Evolutionary conservation across 2,329 filamentous ascomycete species (phyloP).

Genomic region (Tolypocladium inflatum): DNA sequence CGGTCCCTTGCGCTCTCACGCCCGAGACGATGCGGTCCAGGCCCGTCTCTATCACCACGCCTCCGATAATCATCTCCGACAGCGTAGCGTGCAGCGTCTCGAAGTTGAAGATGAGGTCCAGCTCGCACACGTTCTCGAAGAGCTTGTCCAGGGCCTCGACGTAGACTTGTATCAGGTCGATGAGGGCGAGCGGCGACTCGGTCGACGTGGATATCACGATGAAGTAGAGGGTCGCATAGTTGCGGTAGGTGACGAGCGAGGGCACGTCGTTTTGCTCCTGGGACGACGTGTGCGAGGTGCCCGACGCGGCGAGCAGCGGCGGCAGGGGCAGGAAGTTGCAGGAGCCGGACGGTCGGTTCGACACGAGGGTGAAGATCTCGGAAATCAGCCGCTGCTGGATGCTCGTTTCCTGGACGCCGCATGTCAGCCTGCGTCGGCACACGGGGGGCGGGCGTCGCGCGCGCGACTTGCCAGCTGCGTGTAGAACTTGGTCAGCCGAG

Average conservation of each 20-base stretch:
- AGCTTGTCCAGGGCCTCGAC: slow-evolving; percentile 90
- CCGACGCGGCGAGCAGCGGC: slow-evolving; percentile 52
- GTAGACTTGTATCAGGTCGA: slow-evolving; percentile 96
- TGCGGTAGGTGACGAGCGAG: slow-evolving; percentile 91
- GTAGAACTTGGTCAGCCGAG: slow-evolving; percentile 96
- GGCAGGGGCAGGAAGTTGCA: slow-evolving; percentile 92
- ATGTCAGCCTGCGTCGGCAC: not conserved
- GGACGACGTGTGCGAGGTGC: slow-evolving; percentile 54
- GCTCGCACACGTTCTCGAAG: slow-evolving; percentile 97
- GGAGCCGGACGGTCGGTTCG: slow-evolving; percentile 79
- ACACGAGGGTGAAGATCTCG: slow-evolving; percentile 94
- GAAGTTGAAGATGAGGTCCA: slow-evolving; percentile 98
- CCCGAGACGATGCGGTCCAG: slow-evolving; percentile 81
- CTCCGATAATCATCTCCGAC: slow-evolving; percentile 90
- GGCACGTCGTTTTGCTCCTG: slow-evolving; percentile 78
- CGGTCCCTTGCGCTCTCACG: slow-evolving; percentile 66
- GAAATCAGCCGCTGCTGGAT: slow-evolving; percentile 95
- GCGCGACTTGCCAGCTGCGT: slow-evolving; percentile 66
- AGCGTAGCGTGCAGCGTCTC: slow-evolving; percentile 89
- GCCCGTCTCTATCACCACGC: slow-evolving; percentile 88
- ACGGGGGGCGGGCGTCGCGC: not conserved
- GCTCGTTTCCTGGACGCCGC: slow-evolving; percentile 66
- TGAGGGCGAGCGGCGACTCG: slow-evolving; percentile 87
- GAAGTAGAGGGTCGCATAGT: slow-evolving; percentile 97
- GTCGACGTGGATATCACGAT: slow-evolving; percentile 96